phyloP scores from a whole-genome alignment of 179 eudicot genomes.

The Silene noctiflora region DNA sequence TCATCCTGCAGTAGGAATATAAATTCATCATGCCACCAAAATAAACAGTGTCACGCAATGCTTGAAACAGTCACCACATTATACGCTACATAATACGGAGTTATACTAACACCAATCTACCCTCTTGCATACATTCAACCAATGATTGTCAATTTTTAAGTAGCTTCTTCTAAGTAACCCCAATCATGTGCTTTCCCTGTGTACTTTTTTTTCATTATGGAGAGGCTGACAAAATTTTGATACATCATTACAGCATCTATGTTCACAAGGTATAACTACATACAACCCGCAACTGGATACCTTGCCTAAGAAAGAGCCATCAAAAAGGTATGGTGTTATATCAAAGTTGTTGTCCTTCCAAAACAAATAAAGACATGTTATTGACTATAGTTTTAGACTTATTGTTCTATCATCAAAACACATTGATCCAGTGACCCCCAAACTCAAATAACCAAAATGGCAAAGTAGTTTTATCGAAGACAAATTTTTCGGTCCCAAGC shows the following conservation, averaged over 20 bases:
- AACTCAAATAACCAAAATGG: not conserved
- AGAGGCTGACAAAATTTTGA: not conserved
- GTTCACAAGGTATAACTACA: not conserved
- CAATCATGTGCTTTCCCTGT: not conserved
- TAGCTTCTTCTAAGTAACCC: not conserved
- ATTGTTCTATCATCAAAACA: not conserved
- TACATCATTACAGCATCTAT: not conserved
- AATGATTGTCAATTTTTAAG: not conserved
- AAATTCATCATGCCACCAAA: not conserved
- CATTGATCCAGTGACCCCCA: not conserved
- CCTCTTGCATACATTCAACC: not conserved
- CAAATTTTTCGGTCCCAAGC: not conserved
- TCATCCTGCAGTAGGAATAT: conserved; percentile 57
- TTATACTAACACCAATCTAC: not conserved
- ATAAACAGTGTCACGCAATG: not conserved
- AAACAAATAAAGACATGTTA: no score
- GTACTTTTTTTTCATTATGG: not conserved
- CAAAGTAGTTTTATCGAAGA: not conserved
- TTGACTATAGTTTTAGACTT: no score
- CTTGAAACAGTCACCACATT: not conserved
- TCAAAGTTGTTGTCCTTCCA: no score
- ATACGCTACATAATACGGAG: not conserved
- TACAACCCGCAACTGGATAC: no score
- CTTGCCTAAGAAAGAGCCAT: no score
- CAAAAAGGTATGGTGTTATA: no score